Percentiles rank a stretch among this genome's conserved stretches.
Conservation (phyloP, 2,329 filamentous ascomycete genomes). For the Metarhizium brunneum region DNA sequence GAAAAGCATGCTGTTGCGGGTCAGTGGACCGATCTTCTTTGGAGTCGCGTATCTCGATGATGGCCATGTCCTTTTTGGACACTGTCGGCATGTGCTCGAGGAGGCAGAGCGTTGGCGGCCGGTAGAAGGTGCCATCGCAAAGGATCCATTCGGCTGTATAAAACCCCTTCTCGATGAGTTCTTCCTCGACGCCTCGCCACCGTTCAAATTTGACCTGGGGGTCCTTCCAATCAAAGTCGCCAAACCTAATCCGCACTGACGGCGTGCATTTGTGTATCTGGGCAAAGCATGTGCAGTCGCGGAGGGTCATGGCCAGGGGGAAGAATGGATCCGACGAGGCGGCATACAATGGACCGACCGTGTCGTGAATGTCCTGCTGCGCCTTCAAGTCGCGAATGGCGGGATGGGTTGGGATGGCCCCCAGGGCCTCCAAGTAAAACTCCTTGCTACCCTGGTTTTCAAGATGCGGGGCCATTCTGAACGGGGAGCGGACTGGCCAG, state of each 20-base stretch:
- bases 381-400: conserved; percentile 24
- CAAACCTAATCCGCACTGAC: conserved; percentile 50
- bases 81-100: background rate
- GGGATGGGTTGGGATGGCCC: conserved; percentile 21
- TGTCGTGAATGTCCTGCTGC: conserved; percentile 33
- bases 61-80: conserved; percentile 8
- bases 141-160: conserved; percentile 42
- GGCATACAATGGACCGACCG: conserved; percentile 31
- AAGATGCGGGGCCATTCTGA: conserved; percentile 27
- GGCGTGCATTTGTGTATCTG: conserved; percentile 35
- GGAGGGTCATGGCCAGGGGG: conserved; percentile 66
- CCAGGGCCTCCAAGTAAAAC: conserved; percentile 15
- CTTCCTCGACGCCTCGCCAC: conserved; percentile 56
- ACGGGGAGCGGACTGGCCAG: conserved; percentile 32
- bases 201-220: conserved; percentile 55
- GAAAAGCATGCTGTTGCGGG: background rate
- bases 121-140: conserved; percentile 23
- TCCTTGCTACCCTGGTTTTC: conserved; percentile 20
- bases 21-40: background rate
- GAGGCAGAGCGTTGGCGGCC: conserved; percentile 26
- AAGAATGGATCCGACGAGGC: conserved; percentile 37
- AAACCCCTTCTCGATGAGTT: conserved; percentile 58
- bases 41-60: conserved; percentile 12
- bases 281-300: conserved; percentile 70
- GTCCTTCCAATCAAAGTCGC: conserved; percentile 72